Conservation (phyloP, 2,329 filamentous ascomycete genomes). For the Alternaria ethzedia region DNA sequence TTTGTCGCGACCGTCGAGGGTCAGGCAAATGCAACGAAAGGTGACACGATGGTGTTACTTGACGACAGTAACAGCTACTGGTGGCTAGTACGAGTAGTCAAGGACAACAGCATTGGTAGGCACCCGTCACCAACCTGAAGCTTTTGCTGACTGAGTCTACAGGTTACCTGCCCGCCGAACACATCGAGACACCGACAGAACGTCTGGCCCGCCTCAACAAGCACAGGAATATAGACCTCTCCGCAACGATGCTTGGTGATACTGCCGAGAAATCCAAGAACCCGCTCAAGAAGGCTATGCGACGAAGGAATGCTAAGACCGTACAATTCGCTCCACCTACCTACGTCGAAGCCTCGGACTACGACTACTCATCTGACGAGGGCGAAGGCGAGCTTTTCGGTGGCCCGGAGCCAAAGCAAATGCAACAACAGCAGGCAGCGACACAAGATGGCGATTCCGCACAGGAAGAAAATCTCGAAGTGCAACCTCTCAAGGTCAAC, state of each 20-base stretch:
- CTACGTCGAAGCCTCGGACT: slow-evolving; percentile 85
- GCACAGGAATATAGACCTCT: slow-evolving; percentile 92
- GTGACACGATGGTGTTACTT: slow-evolving; percentile 96
- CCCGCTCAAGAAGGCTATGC: slow-evolving; percentile 82
- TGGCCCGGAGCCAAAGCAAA: slow-evolving; percentile 41
- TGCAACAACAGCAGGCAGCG: slow-evolving; percentile 29
- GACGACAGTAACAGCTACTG: slow-evolving; percentile 99
- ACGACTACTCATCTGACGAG: slow-evolving; percentile 83
- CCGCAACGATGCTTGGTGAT: slow-evolving; percentile 74
- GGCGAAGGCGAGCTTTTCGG: slow-evolving; percentile 59
- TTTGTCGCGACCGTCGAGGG: slow-evolving; percentile 98
- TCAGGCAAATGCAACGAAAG: slow-evolving; percentile 97
- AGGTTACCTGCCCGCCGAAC: slow-evolving; percentile 96
- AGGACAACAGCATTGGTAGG: slow-evolving; percentile 90
- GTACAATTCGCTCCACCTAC: slow-evolving; percentile 86
- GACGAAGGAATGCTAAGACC: slow-evolving; percentile 80
- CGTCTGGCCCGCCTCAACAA: slow-evolving; percentile 93
- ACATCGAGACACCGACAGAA: slow-evolving; percentile 98
- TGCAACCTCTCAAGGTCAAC: slow-evolving; percentile 48
- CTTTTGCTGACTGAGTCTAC: background rate
- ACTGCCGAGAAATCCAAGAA: slow-evolving; percentile 82
- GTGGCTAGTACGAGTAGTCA: slow-evolving; percentile 97
- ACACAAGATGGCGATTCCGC: slow-evolving; percentile 51
- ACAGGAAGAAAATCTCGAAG: slow-evolving; percentile 43
- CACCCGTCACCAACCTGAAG: background rate